phyloP scores from a whole-genome alignment of 2,329 filamentous ascomycete species.

The Pseudogymnoascus sp. region DNA sequence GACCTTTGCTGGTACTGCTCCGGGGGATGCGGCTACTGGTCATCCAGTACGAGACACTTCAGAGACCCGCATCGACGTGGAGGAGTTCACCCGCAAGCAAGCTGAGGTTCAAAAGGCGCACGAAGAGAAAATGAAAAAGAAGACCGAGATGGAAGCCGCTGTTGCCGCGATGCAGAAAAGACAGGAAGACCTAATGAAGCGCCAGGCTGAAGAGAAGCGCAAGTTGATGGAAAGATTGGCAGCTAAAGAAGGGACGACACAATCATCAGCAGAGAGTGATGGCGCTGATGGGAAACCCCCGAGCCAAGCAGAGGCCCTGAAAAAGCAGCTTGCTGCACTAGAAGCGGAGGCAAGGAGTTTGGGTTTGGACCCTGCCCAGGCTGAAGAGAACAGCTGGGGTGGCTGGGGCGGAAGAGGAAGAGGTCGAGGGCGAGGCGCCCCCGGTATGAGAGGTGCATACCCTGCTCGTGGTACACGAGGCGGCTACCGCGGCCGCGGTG shows the following conservation, averaged over 20 bases:
- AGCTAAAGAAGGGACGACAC: constrained; percentile 36
- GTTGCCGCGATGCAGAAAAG: constrained; percentile 57
- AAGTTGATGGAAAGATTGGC: constrained; percentile 54
- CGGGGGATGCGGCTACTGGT: constrained; percentile 24
- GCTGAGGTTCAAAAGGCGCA: constrained; percentile 62
- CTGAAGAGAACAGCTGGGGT: constrained; percentile 34
- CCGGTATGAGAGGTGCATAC: constrained; percentile 28
- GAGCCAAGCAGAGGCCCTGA: constrained; percentile 54
- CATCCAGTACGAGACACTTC: constrained; percentile 19
- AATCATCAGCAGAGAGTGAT: constrained; percentile 20
- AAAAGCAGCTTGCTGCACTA: constrained; percentile 61
- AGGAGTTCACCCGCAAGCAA: constrained; percentile 60
- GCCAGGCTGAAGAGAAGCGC: constrained; percentile 56
- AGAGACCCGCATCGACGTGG: constrained; percentile 46
- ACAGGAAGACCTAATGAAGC: constrained; percentile 51
- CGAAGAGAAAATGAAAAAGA: constrained; percentile 55
- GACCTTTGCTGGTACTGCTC: constrained; percentile 20
- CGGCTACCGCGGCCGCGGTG: constrained; percentile 39
- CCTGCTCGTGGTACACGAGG: constrained; percentile 29
- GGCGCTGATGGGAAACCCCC: constrained; percentile 25
- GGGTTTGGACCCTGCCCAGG: constrained; percentile 50
- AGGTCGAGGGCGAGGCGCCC: constrained; percentile 30
- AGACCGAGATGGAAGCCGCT: constrained; percentile 52
- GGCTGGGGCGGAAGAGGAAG: constrained; percentile 36
- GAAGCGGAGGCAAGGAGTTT: constrained; percentile 63